Conservation (phyloP, 257 asterid genomes). For the Nicotiana attenuata region DNA sequence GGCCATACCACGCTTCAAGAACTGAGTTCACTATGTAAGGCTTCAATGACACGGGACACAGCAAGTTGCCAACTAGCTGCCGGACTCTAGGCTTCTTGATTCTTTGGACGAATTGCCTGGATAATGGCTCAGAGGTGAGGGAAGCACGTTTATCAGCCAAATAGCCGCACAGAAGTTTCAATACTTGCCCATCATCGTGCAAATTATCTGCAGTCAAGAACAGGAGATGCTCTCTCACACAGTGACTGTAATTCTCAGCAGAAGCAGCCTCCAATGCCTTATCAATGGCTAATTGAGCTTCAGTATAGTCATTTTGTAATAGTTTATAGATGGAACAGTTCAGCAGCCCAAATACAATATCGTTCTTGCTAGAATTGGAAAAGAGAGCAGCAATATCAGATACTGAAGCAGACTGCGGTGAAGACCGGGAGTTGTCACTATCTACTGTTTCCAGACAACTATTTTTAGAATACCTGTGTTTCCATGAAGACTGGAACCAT, state of each 20-base stretch:
- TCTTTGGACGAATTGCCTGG: conserved; percentile 29
- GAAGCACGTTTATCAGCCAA: conserved; percentile 30
- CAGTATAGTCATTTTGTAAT: conserved; percentile 25
- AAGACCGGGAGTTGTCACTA: conserved; percentile 6
- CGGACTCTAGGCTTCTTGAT: conserved; percentile 33
- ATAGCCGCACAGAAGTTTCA: conserved; percentile 23
- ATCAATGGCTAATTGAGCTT: conserved; percentile 30
- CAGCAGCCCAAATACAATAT: conserved; percentile 35
- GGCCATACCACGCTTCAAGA: conserved; percentile 33
- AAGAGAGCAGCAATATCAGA: conserved; percentile 24
- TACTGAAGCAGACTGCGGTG: conserved; percentile 15
- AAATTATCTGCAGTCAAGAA: conserved; percentile 18
- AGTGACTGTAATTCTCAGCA: conserved; percentile 29
- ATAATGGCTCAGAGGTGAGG: conserved; percentile 22
- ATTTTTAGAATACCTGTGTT: conserved; percentile 6
- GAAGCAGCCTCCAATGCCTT: conserved; percentile 34
- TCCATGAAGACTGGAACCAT: conserved; percentile 29
- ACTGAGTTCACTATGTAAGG: conserved; percentile 25
- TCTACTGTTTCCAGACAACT: conserved; percentile 1
- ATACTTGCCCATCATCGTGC: conserved; percentile 7
- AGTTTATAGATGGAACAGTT: conserved; percentile 35
- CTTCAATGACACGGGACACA: conserved; percentile 28
- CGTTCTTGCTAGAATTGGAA: conserved; percentile 20
- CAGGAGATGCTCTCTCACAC: conserved; percentile 35
- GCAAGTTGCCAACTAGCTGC: conserved; percentile 30